Base-by-base conservation (phyloP, 768 basidiomycete species). In the Phylloporus sp. region DNA sequence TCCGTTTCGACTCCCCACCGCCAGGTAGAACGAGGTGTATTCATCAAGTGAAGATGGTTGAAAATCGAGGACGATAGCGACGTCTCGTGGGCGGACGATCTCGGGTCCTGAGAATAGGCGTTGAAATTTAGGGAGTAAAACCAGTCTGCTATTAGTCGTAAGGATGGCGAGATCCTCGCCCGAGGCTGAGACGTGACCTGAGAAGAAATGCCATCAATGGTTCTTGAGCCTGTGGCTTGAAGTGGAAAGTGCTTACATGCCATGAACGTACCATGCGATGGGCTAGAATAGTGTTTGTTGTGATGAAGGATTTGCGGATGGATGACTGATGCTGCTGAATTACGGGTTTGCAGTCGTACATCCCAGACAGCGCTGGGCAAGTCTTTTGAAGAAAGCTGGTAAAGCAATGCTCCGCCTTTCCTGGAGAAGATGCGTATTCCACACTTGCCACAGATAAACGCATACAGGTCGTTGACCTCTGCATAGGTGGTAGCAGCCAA, bases 381-480 rank as follows among this genome's bases (percentile, higher is more conserved):
- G 6, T 67, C 59, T 16, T 61, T 60, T 3, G 74, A 69, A 6
- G 73, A 62, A 4, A 82, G 53, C 27, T 77, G 71, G 40, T 82
- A 61, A 10, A 81, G 72, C 40, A 73, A 60, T 3, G 63, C 61
- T 11, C 79, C 80, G 2, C 72, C 72, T 16, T 65, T 61, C 22
- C 83, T 75, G 26, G 75, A 73, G 54, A 82, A 88, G 6, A 84
- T 72, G 6, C 81, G 74, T 31, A 90, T 58, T 11, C 71, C 66
- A 16, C 59, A 56, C 2, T 60, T 60, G 6, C 80, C 79, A 42
- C 82, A 86, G 24, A 91, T 65, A 58, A 90, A 81, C 0, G 80
- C 78, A 60, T 85, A 78, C 7, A 69, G 66, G 40, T 73, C 70
- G 47, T 76, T 77, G 49, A 90, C 67, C 57, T 91, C 88, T 28